Evolutionary conservation across 805 yeast species (phyloP).

Genomic region (Suhomyces pyralidae): DNA sequence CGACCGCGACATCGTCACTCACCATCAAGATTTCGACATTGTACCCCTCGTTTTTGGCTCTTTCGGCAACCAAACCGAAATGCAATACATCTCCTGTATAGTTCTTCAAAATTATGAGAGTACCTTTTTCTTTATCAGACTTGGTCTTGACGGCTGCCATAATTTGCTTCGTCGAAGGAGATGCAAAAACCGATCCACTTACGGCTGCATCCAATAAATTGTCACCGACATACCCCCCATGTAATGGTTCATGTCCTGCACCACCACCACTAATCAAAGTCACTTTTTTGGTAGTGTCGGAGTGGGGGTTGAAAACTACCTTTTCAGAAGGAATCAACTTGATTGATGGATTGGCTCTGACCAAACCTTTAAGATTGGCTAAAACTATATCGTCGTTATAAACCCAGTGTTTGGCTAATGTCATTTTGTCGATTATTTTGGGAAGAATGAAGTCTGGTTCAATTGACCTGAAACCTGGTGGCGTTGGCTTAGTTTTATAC

Average conservation of each 20-base stretch:
- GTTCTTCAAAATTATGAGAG: constrained; percentile 79
- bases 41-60: constrained; percentile 76
- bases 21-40: constrained; percentile 72
- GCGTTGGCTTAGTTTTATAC: neutral
- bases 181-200: constrained; percentile 88
- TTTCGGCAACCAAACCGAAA: constrained; percentile 87
- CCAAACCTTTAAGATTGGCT: constrained; percentile 51
- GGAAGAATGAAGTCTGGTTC: neutral
- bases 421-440: constrained; percentile 11
- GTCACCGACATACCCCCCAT: constrained; percentile 85
- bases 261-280: constrained; percentile 89
- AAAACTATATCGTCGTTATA: constrained; percentile 47
- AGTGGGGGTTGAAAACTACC: constrained; percentile 47
- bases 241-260: constrained; percentile 93
- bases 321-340: constrained; percentile 53
- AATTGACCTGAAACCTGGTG: neutral
- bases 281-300: constrained; percentile 50
- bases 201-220: constrained; percentile 86
- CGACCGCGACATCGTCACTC: constrained; percentile 93
- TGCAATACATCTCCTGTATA: constrained; percentile 94
- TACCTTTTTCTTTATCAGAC: constrained; percentile 53
- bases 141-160: constrained; percentile 64
- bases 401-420: constrained; percentile 48
- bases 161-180: constrained; percentile 91
- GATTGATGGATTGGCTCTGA: constrained; percentile 53